A percentile compares a stretch with the other conserved stretches of the same genome.
These are phyloP conservation scores for Termitomyces sp. DNA, from an alignment of 1,284 basidiomycete genomes.

Conservation along the genomic window DNA sequence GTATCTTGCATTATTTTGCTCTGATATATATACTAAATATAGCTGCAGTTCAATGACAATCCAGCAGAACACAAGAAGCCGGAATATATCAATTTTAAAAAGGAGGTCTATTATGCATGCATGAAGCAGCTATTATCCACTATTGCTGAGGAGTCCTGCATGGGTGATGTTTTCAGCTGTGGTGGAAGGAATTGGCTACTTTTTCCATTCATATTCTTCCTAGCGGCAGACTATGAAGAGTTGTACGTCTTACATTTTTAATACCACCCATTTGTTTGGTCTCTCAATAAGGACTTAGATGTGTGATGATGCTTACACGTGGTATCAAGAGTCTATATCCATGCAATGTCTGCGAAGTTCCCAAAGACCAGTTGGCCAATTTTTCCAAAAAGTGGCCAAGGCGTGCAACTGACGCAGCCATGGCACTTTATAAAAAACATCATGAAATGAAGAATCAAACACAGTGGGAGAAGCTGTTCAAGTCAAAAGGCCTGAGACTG, in stretches of 20 bases:
- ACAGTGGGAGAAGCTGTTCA: background rate
- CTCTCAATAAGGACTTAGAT: background rate
- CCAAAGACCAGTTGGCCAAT: background rate
- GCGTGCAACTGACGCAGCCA: background rate
- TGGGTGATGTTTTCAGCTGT: slow-evolving; percentile 15
- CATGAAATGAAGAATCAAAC: background rate
- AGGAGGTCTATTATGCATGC: slow-evolving; percentile 25
- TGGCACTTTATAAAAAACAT: background rate
- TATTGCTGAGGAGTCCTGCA: slow-evolving; percentile 8
- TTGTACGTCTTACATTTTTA: slow-evolving; percentile 15
- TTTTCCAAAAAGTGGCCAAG: background rate
- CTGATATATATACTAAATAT: background rate
- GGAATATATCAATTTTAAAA: slow-evolving; percentile 25
- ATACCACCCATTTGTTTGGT: background rate
- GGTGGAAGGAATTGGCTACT: slow-evolving; percentile 17
- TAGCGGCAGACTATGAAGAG: slow-evolving; percentile 31
- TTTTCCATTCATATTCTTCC: slow-evolving; percentile 26
- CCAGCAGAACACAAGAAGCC: slow-evolving; percentile 11
- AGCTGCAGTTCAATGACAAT: background rate
- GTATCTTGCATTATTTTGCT: background rate
- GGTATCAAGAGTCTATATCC: slow-evolving; percentile 6
- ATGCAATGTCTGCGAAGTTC: slow-evolving; percentile 2
- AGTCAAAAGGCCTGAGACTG: background rate
- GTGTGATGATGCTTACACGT: slow-evolving; percentile 11
- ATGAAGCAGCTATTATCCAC: background rate